phyloP scores from a whole-genome alignment of 2,329 filamentous ascomycete genomes.

The Lachnellula arida region DNA sequence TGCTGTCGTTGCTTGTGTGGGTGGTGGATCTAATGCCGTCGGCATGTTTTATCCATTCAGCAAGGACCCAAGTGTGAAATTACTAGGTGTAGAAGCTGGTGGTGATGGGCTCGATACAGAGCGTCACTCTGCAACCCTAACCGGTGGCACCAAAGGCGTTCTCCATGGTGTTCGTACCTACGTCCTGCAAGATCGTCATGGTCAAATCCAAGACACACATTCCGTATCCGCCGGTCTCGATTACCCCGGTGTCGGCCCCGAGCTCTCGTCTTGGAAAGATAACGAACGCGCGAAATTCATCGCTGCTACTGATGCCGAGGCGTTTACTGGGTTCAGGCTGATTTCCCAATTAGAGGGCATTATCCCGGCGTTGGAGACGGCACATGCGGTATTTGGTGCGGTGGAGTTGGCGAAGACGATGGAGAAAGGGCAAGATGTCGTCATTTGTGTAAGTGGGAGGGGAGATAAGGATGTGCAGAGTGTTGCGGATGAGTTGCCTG shows the following conservation, averaged over 20 bases:
- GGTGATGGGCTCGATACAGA: conserved; percentile 85
- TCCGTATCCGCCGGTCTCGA: conserved; percentile 95
- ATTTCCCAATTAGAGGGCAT: conserved; percentile 90
- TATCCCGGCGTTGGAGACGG: conserved; percentile 90
- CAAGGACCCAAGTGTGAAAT: conserved; percentile 76
- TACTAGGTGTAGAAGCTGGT: conserved; percentile 91
- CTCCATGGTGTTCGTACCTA: conserved; percentile 96
- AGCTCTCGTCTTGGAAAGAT: conserved; percentile 92
- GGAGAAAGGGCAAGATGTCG: conserved; percentile 81
- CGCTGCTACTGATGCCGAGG: conserved; percentile 85
- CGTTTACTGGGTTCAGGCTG: conserved; percentile 79
- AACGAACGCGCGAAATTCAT: conserved; percentile 80
- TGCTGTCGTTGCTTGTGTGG: conserved; percentile 93
- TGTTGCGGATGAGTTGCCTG: conserved; percentile 89
- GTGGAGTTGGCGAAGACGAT: conserved; percentile 90
- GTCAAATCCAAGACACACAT: conserved; percentile 92
- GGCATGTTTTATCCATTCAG: conserved; percentile 99
- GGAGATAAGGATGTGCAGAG: conserved; percentile 99
- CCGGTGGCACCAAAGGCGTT: conserved; percentile 83
- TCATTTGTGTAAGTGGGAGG: conserved; percentile 88
- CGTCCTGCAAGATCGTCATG: conserved; percentile 85
- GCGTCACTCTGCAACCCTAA: conserved; percentile 83
- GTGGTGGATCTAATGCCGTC: conserved; percentile 88
- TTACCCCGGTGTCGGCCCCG: conserved; percentile 94
- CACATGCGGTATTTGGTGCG: conserved; percentile 87